These are phyloP conservation scores for Chaetomiaceae sp. DNA, from an alignment of 2,329 filamentous ascomycete species.

Conservation along the genomic window DNA sequence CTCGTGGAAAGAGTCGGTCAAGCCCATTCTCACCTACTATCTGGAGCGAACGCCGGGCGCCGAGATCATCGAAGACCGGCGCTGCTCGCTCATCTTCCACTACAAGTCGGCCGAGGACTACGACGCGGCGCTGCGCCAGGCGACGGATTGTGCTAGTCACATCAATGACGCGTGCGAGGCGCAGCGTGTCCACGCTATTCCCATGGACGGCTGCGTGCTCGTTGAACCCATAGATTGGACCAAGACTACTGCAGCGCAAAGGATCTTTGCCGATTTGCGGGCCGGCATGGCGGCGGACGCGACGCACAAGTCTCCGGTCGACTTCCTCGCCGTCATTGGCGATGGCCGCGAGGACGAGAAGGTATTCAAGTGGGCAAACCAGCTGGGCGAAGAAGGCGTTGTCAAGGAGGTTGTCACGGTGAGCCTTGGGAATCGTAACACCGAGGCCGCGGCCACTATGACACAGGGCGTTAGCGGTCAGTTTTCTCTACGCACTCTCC, in stretches of 20 bases:
- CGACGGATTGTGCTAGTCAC: constrained; percentile 85
- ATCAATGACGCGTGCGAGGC: constrained; percentile 90
- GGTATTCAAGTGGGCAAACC: constrained; percentile 91
- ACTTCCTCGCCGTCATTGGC: constrained; percentile 86
- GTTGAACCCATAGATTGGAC: constrained; percentile 85
- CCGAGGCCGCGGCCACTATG: constrained; percentile 77
- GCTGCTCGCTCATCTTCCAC: constrained; percentile 87
- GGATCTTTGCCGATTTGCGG: constrained; percentile 61
- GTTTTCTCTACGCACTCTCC: constrained; percentile 30
- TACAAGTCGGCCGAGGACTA: constrained; percentile 79
- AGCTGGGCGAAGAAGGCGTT: constrained; percentile 54
- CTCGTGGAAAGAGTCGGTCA: constrained; percentile 80
- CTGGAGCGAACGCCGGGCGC: constrained; percentile 83
- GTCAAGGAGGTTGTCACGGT: constrained; percentile 76
- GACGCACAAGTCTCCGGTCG: constrained; percentile 47
- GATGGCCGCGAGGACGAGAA: constrained; percentile 92
- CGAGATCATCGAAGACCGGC: constrained; percentile 83
- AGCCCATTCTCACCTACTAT: constrained; percentile 81
- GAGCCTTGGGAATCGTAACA: constrained; percentile 81
- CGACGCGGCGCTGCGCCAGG: constrained; percentile 69
- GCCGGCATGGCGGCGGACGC: constrained; percentile 34
- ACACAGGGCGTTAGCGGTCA: constrained; percentile 88
- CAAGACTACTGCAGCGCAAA: constrained; percentile 76
- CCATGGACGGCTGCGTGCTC: constrained; percentile 72
- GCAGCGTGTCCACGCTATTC: constrained; percentile 78